A percentile compares a stretch with the other conserved stretches of the same genome.
These are phyloP conservation scores for Phytophthora pseudosyringae DNA, from an alignment of 352 stramenopile species.

Conservation along the genomic window DNA sequence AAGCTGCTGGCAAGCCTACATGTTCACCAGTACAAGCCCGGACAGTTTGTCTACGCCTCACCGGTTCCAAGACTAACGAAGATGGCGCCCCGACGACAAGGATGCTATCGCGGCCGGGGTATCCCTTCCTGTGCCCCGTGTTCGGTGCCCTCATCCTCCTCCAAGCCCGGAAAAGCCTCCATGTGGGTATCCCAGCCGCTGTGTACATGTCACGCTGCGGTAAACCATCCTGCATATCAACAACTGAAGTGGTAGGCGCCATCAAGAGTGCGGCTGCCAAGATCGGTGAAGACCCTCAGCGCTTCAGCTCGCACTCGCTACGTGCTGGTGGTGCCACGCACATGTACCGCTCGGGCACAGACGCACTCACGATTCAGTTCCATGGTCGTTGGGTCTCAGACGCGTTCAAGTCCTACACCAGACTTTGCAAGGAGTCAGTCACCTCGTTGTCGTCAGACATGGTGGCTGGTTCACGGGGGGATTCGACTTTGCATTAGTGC, in stretches of 20 bases:
- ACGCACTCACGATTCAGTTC: too few relatives aligned
- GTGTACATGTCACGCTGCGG: slow-evolving; percentile 1
- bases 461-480: not conserved
- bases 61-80: slow-evolving; percentile 19
- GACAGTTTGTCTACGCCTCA: not conserved
- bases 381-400: too few relatives aligned
- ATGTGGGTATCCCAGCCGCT: slow-evolving; percentile 6
- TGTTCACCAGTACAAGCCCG: not conserved
- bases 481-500: slow-evolving; percentile 16
- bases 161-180: not conserved
- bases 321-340: too few relatives aligned
- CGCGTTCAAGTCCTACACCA: too few relatives aligned
- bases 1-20: not conserved
- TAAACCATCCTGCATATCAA: slow-evolving; percentile 6
- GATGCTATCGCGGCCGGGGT: slow-evolving; percentile 8
- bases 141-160: slow-evolving; percentile 10
- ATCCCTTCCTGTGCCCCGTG: slow-evolving; percentile 17
- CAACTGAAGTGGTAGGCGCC: not conserved
- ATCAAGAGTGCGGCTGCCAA: slow-evolving; percentile 11
- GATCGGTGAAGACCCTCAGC: not conserved
- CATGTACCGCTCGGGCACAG: too few relatives aligned
- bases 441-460: slow-evolving; percentile 2
- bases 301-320: slow-evolving; percentile 15
- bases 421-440: slow-evolving; percentile 11
- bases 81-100: slow-evolving; percentile 1